A percentile compares a stretch with the other conserved stretches of the same genome.
Conservation (phyloP, 2,329 filamentous ascomycete species). For the Colletotrichum sp. region DNA sequence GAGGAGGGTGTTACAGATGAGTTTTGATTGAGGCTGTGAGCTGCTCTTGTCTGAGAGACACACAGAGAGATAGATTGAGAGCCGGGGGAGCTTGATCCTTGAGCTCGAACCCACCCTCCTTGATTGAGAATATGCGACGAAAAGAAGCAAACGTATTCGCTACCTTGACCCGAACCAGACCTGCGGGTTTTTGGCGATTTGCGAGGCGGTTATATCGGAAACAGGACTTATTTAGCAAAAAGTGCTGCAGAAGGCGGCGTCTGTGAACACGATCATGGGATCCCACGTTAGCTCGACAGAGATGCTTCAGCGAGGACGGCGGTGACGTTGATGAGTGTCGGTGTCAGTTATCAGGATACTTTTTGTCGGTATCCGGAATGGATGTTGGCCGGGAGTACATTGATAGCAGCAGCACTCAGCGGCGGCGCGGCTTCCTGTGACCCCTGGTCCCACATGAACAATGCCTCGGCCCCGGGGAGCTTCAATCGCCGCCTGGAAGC, state of each 20-base stretch:
- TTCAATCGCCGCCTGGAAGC: background rate
- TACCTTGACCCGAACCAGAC: background rate
- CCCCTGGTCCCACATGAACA: background rate
- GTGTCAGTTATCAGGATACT: background rate
- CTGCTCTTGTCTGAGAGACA: background rate
- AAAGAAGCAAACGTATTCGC: background rate
- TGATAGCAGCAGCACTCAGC: background rate
- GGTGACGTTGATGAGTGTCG: background rate
- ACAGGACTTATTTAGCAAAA: background rate
- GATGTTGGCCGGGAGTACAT: background rate
- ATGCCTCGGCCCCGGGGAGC: slow-evolving; percentile 10
- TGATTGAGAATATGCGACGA: background rate
- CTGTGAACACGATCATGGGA: background rate
- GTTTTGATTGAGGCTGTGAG: slow-evolving; percentile 11
- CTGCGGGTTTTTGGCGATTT: background rate
- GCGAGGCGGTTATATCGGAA: background rate
- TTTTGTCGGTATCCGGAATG: no score
- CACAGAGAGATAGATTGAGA: background rate
- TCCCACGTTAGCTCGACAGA: background rate
- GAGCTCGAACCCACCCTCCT: background rate
- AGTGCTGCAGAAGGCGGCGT: background rate
- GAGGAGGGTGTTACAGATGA: slow-evolving; percentile 6
- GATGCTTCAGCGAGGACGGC: background rate
- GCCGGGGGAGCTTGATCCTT: background rate
- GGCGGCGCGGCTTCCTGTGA: background rate